These are phyloP conservation scores for Hyaloscypha hepaticicola DNA, from an alignment of 495 filamentous ascomycete species.

Conservation along the genomic window DNA sequence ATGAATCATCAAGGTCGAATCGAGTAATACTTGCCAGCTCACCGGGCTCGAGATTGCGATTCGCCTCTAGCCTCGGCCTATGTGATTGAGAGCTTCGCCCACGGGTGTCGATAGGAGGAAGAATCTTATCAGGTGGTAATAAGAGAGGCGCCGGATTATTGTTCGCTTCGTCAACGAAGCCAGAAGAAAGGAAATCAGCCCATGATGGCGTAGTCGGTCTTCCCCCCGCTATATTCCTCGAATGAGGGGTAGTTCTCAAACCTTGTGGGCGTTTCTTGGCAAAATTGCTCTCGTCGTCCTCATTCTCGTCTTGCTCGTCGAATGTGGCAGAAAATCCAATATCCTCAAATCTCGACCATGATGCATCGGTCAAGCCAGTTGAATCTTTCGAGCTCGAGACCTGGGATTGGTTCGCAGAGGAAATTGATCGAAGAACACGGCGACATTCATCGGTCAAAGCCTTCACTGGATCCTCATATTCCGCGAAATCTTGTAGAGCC, in stretches of 20 bases:
- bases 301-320: conserved; percentile 67
- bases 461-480: conserved; percentile 84
- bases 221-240: conserved; percentile 61
- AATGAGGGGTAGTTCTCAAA: conserved; percentile 58
- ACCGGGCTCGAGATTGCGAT: conserved; percentile 75
- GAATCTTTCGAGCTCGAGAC: conserved; percentile 55
- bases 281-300: conserved; percentile 44
- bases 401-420: conserved; percentile 80
- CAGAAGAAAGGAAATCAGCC: conserved; percentile 85
- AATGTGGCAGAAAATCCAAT: conserved; percentile 81
- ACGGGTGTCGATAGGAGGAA: conserved; percentile 81
- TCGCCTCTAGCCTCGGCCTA: conserved; percentile 60
- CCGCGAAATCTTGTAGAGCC: conserved; percentile 77
- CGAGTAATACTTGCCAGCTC: conserved; percentile 88
- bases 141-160: conserved; percentile 58
- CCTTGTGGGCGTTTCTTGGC: conserved; percentile 31
- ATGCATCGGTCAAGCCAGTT: conserved; percentile 73
- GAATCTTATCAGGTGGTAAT: conserved; percentile 85
- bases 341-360: conserved; percentile 96
- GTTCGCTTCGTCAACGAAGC: conserved; percentile 73
- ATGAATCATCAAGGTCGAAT: conserved; percentile 89
- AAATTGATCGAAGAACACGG: conserved; percentile 84
- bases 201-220: conserved; percentile 88
- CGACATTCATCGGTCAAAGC: conserved; percentile 92
- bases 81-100: conserved; percentile 90